phyloP scores from a whole-genome alignment of 495 filamentous ascomycete genomes.

The Penicillium turbatum region DNA sequence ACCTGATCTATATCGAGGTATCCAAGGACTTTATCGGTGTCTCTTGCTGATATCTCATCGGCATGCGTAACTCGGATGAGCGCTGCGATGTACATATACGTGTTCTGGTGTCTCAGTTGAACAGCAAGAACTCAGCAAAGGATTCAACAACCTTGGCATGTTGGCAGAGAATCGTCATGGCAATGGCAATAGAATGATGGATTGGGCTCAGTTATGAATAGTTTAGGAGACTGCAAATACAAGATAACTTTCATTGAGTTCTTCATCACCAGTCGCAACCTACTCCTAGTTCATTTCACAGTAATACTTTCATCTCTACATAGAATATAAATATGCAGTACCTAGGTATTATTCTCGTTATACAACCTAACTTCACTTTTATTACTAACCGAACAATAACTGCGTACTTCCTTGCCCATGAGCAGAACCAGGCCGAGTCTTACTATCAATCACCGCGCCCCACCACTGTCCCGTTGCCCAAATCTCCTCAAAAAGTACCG shows the following conservation, averaged over 20 bases:
- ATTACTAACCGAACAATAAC: not conserved
- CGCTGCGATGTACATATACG: too few relatives aligned
- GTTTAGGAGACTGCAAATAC: not conserved
- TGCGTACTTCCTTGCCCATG: not conserved
- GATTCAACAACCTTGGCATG: not conserved
- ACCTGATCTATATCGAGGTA: not conserved
- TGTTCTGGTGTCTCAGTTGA: not conserved
- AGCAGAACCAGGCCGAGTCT: not conserved
- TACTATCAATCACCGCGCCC: conserved; percentile 14
- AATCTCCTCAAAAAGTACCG: conserved; percentile 14
- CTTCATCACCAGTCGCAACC: too few relatives aligned
- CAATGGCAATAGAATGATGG: too few relatives aligned
- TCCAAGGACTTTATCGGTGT: not conserved
- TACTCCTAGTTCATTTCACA: too few relatives aligned
- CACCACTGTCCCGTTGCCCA: conserved; percentile 14
- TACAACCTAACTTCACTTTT: not conserved
- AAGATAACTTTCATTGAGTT: too few relatives aligned
- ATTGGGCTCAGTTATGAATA: too few relatives aligned
- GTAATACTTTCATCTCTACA: too few relatives aligned
- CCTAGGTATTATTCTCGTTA: too few relatives aligned
- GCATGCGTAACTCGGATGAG: too few relatives aligned
- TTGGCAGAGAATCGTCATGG: too few relatives aligned
- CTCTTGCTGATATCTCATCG: too few relatives aligned
- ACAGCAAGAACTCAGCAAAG: not conserved
- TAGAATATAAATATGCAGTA: too few relatives aligned